These are phyloP conservation scores for Cardamine resedifolia DNA, from an alignment of 345 rosid genomes.

Conservation along the genomic window DNA sequence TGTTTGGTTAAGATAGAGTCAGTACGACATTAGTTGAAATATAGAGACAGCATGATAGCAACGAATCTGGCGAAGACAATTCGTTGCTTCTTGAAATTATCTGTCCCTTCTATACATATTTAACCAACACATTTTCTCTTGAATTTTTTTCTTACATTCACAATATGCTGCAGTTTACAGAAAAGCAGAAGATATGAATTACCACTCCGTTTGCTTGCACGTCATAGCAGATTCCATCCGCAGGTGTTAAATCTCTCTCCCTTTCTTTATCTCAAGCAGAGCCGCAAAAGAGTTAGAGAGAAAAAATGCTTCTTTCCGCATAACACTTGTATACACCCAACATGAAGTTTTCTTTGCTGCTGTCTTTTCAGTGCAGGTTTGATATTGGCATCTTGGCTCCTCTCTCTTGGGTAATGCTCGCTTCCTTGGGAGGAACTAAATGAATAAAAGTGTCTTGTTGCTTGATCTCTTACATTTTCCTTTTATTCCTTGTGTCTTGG, in stretches of 20 bases:
- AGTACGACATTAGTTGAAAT: slow-evolving; percentile 12
- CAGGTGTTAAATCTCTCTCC: slow-evolving; percentile 51
- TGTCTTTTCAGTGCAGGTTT: slow-evolving; percentile 91
- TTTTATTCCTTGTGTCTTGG: slow-evolving; percentile 18
- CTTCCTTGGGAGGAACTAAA: slow-evolving; percentile 15
- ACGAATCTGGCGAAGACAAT: neutral
- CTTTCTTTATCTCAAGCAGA: slow-evolving; percentile 18
- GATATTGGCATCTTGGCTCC: slow-evolving; percentile 93
- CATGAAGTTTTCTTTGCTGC: slow-evolving; percentile 39
- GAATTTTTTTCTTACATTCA: neutral
- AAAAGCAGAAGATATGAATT: slow-evolving; percentile 96
- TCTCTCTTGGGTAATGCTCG: slow-evolving; percentile 77
- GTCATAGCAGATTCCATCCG: slow-evolving; percentile 95
- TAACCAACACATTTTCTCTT: neutral
- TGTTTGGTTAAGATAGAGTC: neutral
- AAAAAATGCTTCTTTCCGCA: neutral
- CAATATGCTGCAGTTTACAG: slow-evolving; percentile 68
- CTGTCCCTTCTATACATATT: slow-evolving; percentile 9
- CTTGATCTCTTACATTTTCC: slow-evolving; percentile 17
- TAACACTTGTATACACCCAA: slow-evolving; percentile 15
- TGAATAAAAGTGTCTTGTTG: slow-evolving; percentile 3
- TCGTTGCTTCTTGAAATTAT: neutral
- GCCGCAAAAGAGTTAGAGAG: neutral
- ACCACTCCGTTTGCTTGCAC: slow-evolving; percentile 89
- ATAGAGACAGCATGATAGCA: slow-evolving; percentile 17